Percentiles rank a stretch among this genome's conserved stretches.
Evolutionary conservation across 2,329 filamentous ascomycete genomes (phyloP).

Genomic region (Beauveria sp.): DNA sequence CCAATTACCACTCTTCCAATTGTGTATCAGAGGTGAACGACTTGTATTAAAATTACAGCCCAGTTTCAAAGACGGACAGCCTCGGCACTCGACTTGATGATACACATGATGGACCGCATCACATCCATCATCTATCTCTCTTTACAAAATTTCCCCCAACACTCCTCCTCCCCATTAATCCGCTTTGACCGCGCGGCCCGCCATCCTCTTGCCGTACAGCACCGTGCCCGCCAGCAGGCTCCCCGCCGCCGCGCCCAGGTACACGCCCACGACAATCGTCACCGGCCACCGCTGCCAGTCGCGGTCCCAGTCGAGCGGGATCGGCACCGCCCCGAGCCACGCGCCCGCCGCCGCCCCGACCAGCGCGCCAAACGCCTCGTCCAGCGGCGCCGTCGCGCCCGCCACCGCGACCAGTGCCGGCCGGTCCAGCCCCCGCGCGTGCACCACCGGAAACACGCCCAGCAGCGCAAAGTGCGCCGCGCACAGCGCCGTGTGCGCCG

Average conservation of each 20-base stretch:
- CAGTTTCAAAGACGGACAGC: background rate
- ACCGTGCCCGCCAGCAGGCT: conserved; percentile 51
- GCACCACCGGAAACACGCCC: conserved; percentile 71
- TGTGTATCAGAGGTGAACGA: background rate
- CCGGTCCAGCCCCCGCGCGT: conserved; percentile 72
- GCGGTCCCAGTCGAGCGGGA: conserved; percentile 96
- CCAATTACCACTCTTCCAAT: too few relatives aligned
- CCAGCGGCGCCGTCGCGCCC: conserved; percentile 61
- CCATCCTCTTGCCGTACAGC: conserved; percentile 38
- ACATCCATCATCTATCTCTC: background rate
- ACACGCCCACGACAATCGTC: conserved; percentile 78
- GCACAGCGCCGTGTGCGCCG: conserved; percentile 69
- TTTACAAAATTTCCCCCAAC: background rate
- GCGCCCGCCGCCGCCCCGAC: conserved; percentile 74
- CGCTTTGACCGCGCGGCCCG: conserved; percentile 18
- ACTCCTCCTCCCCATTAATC: conserved; percentile 16
- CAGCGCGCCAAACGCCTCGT: conserved; percentile 76
- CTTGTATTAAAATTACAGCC: background rate
- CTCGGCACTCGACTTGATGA: background rate
- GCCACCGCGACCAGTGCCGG: conserved; percentile 63
- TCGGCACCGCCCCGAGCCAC: conserved; percentile 91
- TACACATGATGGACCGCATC: background rate
- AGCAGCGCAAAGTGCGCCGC: conserved; percentile 77
- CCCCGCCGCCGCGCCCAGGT: conserved; percentile 68
- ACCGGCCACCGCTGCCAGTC: conserved; percentile 98